Conservation (phyloP, 441 rosid genomes). For the Corymbia calophylla region DNA sequence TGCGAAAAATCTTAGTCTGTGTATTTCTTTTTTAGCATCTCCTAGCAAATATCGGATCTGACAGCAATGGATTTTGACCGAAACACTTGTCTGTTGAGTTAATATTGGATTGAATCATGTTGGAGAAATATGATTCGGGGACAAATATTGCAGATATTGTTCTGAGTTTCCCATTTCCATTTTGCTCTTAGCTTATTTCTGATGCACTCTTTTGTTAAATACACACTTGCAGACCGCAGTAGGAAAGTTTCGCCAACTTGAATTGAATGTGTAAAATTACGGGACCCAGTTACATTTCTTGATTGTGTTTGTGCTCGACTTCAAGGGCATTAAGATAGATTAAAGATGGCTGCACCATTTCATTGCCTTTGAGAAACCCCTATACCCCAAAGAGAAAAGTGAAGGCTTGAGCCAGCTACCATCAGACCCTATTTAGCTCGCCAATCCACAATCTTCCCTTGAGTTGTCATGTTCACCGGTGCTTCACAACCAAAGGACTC, state of each 20-base stretch:
- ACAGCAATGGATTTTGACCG: neutral
- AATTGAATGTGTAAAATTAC: neutral
- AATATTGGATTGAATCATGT: neutral
- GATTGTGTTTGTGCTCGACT: neutral
- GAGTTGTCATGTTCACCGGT: neutral
- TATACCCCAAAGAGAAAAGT: neutral
- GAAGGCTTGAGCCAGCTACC: neutral
- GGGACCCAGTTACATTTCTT: neutral
- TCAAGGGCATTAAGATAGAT: neutral
- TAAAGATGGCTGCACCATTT: neutral
- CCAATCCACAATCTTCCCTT: neutral
- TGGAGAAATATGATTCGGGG: neutral
- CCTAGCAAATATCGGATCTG: neutral
- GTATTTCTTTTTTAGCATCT: neutral
- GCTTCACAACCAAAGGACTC: conserved; percentile 38
- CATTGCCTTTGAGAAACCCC: neutral
- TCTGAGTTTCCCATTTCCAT: neutral
- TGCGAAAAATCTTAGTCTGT: neutral
- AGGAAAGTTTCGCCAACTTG: neutral
- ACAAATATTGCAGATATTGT: neutral
- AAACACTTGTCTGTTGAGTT: neutral
- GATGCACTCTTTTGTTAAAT: neutral
- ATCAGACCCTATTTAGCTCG: neutral
- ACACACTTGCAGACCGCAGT: neutral
- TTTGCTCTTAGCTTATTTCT: neutral